These are phyloP conservation scores for Echinochloa phyllopogon DNA, from an alignment of 176 grass and related monocot species.

Conservation along the genomic window DNA sequence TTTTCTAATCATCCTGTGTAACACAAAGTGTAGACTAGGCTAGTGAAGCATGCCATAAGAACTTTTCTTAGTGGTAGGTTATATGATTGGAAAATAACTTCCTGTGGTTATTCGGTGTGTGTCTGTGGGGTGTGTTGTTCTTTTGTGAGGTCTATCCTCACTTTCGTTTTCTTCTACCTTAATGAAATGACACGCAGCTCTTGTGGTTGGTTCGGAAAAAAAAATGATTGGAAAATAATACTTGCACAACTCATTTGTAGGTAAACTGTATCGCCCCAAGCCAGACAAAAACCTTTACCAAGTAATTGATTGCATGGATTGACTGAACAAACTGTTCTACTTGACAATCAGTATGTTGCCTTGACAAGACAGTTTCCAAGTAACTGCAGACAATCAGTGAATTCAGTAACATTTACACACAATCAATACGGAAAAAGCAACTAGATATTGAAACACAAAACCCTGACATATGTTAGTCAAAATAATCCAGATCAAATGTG, in stretches of 20 bases:
- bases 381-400: constrained; percentile 68
- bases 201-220: too few species aligned
- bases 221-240: not conserved
- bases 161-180: too few species aligned
- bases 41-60: constrained; percentile 6
- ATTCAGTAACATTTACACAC: constrained; percentile 11
- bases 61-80: not conserved
- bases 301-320: constrained; percentile 61
- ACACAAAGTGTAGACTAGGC: not conserved
- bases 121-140: too few species aligned
- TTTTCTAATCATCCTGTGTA: not conserved
- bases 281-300: constrained; percentile 55
- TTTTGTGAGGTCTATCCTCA: too few species aligned
- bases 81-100: not conserved
- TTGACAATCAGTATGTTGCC: constrained; percentile 55
- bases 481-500: constrained; percentile 37
- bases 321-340: constrained; percentile 62
- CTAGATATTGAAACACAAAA: constrained; percentile 34
- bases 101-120: too few species aligned
- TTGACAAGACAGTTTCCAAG: constrained; percentile 70
- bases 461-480: constrained; percentile 1
- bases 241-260: not conserved
- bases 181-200: too few species aligned
- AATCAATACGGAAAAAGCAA: constrained; percentile 16
- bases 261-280: constrained; percentile 5